A percentile compares a stretch with the other conserved stretches of the same genome.
Evolutionary conservation across 495 filamentous ascomycete species (phyloP).

Genomic region (Tuber melanosporum): DNA sequence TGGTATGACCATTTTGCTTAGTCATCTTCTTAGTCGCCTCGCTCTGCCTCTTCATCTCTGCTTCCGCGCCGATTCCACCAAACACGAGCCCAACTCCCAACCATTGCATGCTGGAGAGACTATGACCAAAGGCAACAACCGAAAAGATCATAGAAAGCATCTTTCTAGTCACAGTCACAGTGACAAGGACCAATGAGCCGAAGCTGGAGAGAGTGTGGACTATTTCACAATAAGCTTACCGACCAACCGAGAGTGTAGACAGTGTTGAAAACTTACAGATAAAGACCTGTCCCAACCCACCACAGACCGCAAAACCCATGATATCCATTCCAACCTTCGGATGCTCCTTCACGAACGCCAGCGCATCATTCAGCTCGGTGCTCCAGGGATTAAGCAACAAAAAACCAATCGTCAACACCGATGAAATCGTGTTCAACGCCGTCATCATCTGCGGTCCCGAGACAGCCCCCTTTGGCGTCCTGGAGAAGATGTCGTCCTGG

Average conservation of each 20-base stretch:
- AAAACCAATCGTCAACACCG: slow-evolving; percentile 64
- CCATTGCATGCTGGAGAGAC: slow-evolving; percentile 77
- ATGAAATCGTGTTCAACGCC: slow-evolving; percentile 84
- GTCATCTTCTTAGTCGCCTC: slow-evolving; percentile 73
- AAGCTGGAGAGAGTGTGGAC: slow-evolving; percentile 90
- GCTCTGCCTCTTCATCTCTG: slow-evolving; percentile 68
- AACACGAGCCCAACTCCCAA: slow-evolving; percentile 88
- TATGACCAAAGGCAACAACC: slow-evolving; percentile 90
- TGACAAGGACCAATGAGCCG: slow-evolving; percentile 84
- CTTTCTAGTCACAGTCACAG: slow-evolving; percentile 93
- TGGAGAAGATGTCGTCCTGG: slow-evolving; percentile 84
- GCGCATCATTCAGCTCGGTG: slow-evolving; percentile 69
- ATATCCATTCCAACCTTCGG: slow-evolving; percentile 78
- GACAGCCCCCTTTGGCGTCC: slow-evolving; percentile 33
- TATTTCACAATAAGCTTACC: slow-evolving; percentile 40
- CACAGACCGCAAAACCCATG: slow-evolving; percentile 83
- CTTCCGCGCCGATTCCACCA: slow-evolving; percentile 89
- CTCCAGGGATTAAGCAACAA: slow-evolving; percentile 73
- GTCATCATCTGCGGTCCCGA: slow-evolving; percentile 98
- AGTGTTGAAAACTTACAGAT: slow-evolving; percentile 58
- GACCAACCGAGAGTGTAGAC: not conserved
- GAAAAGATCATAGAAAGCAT: slow-evolving; percentile 98
- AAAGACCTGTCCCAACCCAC: slow-evolving; percentile 90
- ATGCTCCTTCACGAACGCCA: slow-evolving; percentile 69
- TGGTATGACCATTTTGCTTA: slow-evolving; percentile 47